Evolutionary conservation across 1,284 basidiomycete genomes (phyloP).

Genomic region (Pseudozyma pruni): DNA sequence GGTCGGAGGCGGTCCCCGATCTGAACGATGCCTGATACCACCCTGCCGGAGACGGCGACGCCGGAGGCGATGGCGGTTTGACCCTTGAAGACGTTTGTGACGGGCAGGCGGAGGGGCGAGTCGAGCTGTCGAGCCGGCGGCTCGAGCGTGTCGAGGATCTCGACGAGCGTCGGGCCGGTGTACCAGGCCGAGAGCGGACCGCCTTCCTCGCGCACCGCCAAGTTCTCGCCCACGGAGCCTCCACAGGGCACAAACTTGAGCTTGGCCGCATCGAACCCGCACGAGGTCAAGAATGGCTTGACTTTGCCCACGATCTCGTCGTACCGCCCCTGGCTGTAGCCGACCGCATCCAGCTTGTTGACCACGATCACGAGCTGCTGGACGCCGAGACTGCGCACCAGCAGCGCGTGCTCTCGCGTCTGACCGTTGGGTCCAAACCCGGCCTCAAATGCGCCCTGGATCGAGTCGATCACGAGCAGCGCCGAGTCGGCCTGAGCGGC

Average conservation of each 20-base stretch:
- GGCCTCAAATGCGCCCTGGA: slow-evolving; percentile 91
- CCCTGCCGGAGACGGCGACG: slow-evolving; percentile 83
- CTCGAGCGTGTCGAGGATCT: slow-evolving; percentile 78
- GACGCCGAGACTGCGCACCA: slow-evolving; percentile 94
- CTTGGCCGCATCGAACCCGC: slow-evolving; percentile 83
- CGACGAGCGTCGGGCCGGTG: slow-evolving; percentile 82
- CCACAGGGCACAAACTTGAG: slow-evolving; percentile 88
- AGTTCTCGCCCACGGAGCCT: slow-evolving; percentile 88
- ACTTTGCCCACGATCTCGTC: slow-evolving; percentile 82
- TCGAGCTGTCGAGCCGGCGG: slow-evolving; percentile 80
- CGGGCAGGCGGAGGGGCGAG: slow-evolving; percentile 83
- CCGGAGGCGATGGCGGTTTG: slow-evolving; percentile 77
- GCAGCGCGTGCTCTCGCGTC: slow-evolving; percentile 92
- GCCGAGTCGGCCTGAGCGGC: slow-evolving; percentile 97
- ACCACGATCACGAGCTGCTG: slow-evolving; percentile 90
- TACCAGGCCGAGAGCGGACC: slow-evolving; percentile 80
- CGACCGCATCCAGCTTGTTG: slow-evolving; percentile 84
- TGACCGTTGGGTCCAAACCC: slow-evolving; percentile 94
- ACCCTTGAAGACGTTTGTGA: slow-evolving; percentile 95
- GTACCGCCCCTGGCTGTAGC: slow-evolving; percentile 83
- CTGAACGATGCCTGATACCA: slow-evolving; percentile 88
- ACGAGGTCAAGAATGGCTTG: slow-evolving; percentile 83
- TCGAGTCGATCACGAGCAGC: slow-evolving; percentile 90
- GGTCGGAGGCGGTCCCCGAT: slow-evolving; percentile 88
- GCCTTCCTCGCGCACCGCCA: slow-evolving; percentile 70